Evolutionary conservation across 2,329 filamentous ascomycete species (phyloP).

Genomic region (Orbilia blumenaviensis): DNA sequence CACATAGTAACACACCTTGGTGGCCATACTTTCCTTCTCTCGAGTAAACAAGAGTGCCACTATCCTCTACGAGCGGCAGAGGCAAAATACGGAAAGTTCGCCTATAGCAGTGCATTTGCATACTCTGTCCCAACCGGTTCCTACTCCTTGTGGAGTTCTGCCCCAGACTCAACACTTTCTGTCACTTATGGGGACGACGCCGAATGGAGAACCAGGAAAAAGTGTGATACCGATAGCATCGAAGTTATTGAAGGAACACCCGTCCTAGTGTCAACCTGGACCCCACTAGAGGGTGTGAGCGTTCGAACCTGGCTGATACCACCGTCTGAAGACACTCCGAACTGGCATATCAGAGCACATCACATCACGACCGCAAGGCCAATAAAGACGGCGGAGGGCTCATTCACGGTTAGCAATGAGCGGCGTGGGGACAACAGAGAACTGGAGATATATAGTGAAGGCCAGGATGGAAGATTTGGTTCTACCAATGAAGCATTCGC

Average conservation of each 20-base stretch:
- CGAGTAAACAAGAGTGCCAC: conserved; percentile 80
- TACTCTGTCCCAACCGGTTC: conserved; percentile 80
- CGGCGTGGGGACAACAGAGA: conserved; percentile 68
- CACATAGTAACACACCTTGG: conserved; percentile 77
- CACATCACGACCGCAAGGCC: conserved; percentile 69
- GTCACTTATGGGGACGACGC: conserved; percentile 80
- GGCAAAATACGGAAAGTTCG: conserved; percentile 82
- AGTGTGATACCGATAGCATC: conserved; percentile 69
- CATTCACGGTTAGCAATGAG: conserved; percentile 73
- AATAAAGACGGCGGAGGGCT: conserved; percentile 76
- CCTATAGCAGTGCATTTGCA: conserved; percentile 78
- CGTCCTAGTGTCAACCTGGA: conserved; percentile 76
- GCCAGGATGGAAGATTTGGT: conserved; percentile 62
- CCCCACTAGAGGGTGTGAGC: conserved; percentile 69
- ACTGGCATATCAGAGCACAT: conserved; percentile 76
- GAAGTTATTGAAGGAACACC: conserved; percentile 65
- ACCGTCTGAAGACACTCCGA: conserved; percentile 67
- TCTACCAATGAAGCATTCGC: conserved; percentile 61
- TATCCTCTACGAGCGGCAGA: conserved; percentile 84
- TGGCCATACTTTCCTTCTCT: conserved; percentile 79
- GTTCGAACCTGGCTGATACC: conserved; percentile 74
- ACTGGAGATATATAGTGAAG: conserved; percentile 62
- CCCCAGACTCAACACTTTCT: conserved; percentile 77
- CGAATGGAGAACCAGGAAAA: conserved; percentile 78
- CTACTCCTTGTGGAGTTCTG: conserved; percentile 79